These are phyloP conservation scores for Jatropha podagrica DNA, from an alignment of 441 rosid genomes.

Conservation along the genomic window DNA sequence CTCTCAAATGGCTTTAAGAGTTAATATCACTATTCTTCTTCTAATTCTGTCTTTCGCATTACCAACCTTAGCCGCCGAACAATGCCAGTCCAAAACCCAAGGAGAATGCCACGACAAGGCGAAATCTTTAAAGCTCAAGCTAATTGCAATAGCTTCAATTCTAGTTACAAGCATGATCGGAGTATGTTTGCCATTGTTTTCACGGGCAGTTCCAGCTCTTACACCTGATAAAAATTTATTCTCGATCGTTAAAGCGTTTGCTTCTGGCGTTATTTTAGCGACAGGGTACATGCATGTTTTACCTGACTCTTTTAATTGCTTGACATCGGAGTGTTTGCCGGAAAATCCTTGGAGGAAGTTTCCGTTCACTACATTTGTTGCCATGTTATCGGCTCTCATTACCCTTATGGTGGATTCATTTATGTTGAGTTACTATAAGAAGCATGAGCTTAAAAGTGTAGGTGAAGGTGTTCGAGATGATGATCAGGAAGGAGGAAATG, in stretches of 20 bases:
- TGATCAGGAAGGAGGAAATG: neutral
- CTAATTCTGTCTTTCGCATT: neutral
- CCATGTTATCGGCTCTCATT: slow-evolving; percentile 45
- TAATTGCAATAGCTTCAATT: slow-evolving; percentile 41
- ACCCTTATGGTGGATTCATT: slow-evolving; percentile 50
- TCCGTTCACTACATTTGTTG: slow-evolving; percentile 48
- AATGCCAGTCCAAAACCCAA: slow-evolving; percentile 18
- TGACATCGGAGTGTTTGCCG: slow-evolving; percentile 37
- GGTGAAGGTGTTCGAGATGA: neutral
- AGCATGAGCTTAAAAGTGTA: neutral
- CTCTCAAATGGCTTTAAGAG: slow-evolving; percentile 9
- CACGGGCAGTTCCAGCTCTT: slow-evolving; percentile 30
- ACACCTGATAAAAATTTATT: slow-evolving; percentile 31
- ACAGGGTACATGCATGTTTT: slow-evolving; percentile 59
- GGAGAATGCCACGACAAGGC: slow-evolving; percentile 32
- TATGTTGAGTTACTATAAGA: slow-evolving; percentile 27
- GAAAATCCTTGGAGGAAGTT: slow-evolving; percentile 47
- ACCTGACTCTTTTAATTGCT: slow-evolving; percentile 42
- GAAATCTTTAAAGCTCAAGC: slow-evolving; percentile 33
- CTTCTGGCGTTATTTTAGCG: slow-evolving; percentile 48
- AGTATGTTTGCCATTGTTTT: slow-evolving; percentile 35
- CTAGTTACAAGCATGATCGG: slow-evolving; percentile 40
- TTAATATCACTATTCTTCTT: neutral
- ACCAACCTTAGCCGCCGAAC: neutral
- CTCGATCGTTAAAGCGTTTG: slow-evolving; percentile 38